A percentile compares a stretch with the other conserved stretches of the same genome.
phyloP scores from a whole-genome alignment of 2,329 filamentous ascomycete species.

The Ophiostoma himal-ulmi region DNA sequence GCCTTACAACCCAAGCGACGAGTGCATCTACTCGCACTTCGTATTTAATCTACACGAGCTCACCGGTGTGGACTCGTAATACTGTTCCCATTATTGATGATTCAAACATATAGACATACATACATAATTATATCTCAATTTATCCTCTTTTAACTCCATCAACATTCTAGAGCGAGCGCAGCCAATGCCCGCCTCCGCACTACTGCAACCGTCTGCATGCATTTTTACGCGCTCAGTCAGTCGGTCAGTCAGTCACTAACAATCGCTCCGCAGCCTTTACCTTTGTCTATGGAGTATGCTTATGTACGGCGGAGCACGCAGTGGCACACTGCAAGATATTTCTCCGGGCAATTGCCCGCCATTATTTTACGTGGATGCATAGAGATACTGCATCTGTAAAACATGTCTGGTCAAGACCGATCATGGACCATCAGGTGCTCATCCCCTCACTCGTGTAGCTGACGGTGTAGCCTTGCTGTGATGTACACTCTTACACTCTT shows the following conservation, averaged over 20 bases:
- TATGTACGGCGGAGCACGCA: neutral
- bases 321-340: neutral
- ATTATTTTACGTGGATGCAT: neutral
- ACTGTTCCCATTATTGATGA: neutral
- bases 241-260: neutral
- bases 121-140: neutral
- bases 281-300: neutral
- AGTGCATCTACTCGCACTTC: neutral
- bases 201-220: neutral
- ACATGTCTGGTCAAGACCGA: neutral
- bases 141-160: neutral
- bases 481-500: too few species aligned
- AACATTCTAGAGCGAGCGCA: slow-evolving; percentile 3
- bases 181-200: slow-evolving; percentile 8
- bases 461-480: neutral
- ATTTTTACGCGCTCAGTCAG: neutral
- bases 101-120: neutral
- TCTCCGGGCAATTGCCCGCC: slow-evolving; percentile 7
- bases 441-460: neutral
- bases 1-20: neutral
- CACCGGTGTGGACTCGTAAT: neutral
- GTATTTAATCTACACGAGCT: neutral
- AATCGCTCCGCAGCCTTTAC: neutral
- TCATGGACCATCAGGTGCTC: neutral
- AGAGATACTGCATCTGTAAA: neutral